A percentile compares a stretch with the other conserved stretches of the same genome.
These are phyloP conservation scores for Melampsora americana DNA, from an alignment of 1,284 basidiomycete genomes.

Conservation along the genomic window DNA sequence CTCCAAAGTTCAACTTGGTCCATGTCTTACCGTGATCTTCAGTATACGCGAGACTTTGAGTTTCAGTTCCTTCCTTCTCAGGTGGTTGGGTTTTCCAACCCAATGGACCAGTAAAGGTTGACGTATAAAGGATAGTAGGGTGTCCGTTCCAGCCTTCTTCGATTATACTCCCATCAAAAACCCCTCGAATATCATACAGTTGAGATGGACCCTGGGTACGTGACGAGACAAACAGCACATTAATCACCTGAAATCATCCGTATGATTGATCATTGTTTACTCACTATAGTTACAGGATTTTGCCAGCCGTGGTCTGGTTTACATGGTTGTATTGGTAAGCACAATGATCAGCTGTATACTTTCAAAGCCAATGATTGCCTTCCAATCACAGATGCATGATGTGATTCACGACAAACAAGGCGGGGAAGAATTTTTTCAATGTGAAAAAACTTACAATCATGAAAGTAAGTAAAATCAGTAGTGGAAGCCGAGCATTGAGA, in stretches of 20 bases:
- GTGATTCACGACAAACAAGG: neutral
- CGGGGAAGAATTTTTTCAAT: neutral
- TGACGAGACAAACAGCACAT: neutral
- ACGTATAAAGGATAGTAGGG: constrained; percentile 49
- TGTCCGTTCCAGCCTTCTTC: constrained; percentile 46
- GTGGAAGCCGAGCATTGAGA: constrained; percentile 47
- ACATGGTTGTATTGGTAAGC: neutral
- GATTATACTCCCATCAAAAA: constrained; percentile 49
- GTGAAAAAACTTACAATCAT: constrained; percentile 39
- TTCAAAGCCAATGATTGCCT: neutral
- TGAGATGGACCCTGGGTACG: constrained; percentile 43
- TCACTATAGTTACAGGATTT: constrained; percentile 46
- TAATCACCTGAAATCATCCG: neutral
- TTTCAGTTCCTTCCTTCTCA: constrained; percentile 48
- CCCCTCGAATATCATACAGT: constrained; percentile 49
- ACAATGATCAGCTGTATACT: neutral
- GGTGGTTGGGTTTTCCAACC: constrained; percentile 44
- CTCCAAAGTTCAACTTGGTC: constrained; percentile 48
- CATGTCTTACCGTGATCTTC: constrained; percentile 47
- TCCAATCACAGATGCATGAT: neutral
- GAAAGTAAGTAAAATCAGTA: constrained; percentile 45
- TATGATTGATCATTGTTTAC: neutral
- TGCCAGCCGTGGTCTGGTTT: constrained; percentile 44
- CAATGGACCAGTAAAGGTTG: constrained; percentile 46
- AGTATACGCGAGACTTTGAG: constrained; percentile 48